These are phyloP conservation scores for Euphorbia neoarborescens DNA, from an alignment of 441 rosid genomes.

Conservation along the genomic window DNA sequence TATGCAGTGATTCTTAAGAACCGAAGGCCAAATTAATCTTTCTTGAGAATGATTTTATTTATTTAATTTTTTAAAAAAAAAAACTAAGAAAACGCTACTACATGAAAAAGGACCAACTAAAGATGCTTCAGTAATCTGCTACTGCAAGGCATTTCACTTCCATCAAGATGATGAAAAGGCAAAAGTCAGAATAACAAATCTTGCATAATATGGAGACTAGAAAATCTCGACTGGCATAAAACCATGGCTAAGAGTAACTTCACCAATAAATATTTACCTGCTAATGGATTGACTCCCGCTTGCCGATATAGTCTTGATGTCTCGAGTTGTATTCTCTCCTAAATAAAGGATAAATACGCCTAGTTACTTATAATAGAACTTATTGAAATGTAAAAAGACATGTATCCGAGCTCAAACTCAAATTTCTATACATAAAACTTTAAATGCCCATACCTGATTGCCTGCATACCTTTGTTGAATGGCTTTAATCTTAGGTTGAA, in stretches of 20 bases:
- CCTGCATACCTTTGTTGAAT: conserved; percentile 95
- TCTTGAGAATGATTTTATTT: too few species aligned
- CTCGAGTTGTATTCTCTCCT: conserved; percentile 94
- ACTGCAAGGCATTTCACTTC: background rate
- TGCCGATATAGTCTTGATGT: conserved; percentile 78
- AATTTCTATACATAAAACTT: conserved; percentile 9
- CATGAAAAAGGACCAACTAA: background rate
- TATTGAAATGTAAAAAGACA: background rate
- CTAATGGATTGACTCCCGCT: conserved; percentile 96
- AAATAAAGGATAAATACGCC: conserved; percentile 3
- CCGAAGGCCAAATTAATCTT: background rate
- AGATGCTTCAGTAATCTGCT: background rate
- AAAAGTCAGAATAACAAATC: background rate
- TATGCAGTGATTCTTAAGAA: background rate
- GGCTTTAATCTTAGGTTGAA: conserved; percentile 89
- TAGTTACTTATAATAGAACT: conserved; percentile 9
- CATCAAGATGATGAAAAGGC: background rate
- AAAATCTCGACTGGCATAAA: background rate
- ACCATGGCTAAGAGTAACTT: background rate
- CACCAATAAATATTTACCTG: conserved; percentile 45
- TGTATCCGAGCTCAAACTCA: conserved; percentile 13
- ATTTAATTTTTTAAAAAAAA: too few species aligned
- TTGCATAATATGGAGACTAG: background rate
- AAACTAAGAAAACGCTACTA: background rate
- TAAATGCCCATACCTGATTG: conserved; percentile 53